Percentiles rank a stretch among this genome's conserved stretches.
These are phyloP conservation scores for Microdochium trichocladiopsis DNA, from an alignment of 2,329 filamentous ascomycete genomes.

Conservation along the genomic window DNA sequence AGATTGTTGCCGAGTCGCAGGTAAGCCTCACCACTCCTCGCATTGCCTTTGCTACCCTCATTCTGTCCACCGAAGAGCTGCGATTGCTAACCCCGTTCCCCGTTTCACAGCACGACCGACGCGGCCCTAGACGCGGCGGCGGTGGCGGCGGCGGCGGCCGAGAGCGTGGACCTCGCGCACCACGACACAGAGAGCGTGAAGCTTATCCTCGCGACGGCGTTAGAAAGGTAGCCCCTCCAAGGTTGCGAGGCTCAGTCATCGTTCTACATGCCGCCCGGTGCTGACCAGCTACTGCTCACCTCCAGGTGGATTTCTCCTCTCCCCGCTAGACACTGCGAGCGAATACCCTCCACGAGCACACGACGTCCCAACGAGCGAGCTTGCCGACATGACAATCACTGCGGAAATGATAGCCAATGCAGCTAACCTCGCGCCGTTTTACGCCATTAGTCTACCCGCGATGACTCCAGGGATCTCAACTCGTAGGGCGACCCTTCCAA, in stretches of 20 bases:
- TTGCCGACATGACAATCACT: slow-evolving; percentile 28
- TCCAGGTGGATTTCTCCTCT: slow-evolving; percentile 25
- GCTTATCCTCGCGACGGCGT: slow-evolving; percentile 71
- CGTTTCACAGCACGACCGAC: slow-evolving; percentile 13
- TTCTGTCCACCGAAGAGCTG: neutral
- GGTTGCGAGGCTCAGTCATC: slow-evolving; percentile 25
- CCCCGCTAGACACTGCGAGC: slow-evolving; percentile 4
- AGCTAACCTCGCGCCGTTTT: slow-evolving; percentile 44
- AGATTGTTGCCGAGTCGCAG: slow-evolving; percentile 25
- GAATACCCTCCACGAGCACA: neutral
- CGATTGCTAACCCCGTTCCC: slow-evolving; percentile 1
- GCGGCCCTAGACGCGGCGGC: slow-evolving; percentile 15
- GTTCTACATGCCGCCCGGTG: slow-evolving; percentile 5
- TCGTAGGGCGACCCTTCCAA: slow-evolving; percentile 41
- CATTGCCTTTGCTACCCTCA: too few species aligned
- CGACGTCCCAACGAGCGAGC: slow-evolving; percentile 12
- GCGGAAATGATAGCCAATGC: slow-evolving; percentile 18
- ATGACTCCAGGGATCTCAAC: slow-evolving; percentile 60
- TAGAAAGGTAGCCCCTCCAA: slow-evolving; percentile 60
- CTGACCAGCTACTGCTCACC: slow-evolving; percentile 11
- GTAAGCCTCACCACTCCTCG: slow-evolving; percentile 14
- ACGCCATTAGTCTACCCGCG: slow-evolving; percentile 41
- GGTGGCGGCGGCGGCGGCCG: slow-evolving; percentile 9
- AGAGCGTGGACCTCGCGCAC: slow-evolving; percentile 4
- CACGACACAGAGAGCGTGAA: slow-evolving; percentile 27